A percentile compares a stretch with the other conserved stretches of the same genome.
Conservation (phyloP, 495 filamentous ascomycete genomes). For the Bacidia gigantensis region DNA sequence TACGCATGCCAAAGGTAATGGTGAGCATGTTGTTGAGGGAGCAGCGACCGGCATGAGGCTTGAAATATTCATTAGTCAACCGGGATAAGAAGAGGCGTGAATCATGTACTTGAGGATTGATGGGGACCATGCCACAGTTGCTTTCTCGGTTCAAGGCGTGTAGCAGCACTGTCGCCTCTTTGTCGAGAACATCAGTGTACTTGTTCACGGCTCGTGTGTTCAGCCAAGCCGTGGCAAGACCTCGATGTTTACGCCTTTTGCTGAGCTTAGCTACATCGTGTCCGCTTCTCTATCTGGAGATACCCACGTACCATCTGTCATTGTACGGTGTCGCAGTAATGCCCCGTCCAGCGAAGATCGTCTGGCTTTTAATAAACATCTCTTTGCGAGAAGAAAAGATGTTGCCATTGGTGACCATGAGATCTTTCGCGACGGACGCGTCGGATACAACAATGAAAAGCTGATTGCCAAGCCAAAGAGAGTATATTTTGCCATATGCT, state of each 20-base stretch:
- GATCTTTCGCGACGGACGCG: too few relatives aligned
- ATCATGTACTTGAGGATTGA: background rate
- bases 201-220: background rate
- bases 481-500: too few relatives aligned
- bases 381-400: background rate
- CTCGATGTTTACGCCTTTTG: background rate
- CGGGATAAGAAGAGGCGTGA: too few relatives aligned
- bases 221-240: background rate
- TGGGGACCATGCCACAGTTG: background rate
- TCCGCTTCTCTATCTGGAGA: too few relatives aligned
- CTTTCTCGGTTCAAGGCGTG: background rate
- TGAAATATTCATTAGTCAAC: too few relatives aligned
- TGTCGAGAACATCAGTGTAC: background rate
- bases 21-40: conserved; percentile 22
- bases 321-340: background rate
- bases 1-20: conserved; percentile 20
- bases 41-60: conserved; percentile 21
- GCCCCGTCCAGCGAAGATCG: background rate
- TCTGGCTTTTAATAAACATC: background rate
- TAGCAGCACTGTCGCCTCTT: background rate
- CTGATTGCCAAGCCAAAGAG: too few relatives aligned
- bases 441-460: too few relatives aligned
- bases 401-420: background rate
- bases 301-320: background rate
- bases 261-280: too few relatives aligned